These are phyloP conservation scores for Epichloe gansuensis DNA, from an alignment of 2,329 filamentous ascomycete genomes.

Conservation along the genomic window DNA sequence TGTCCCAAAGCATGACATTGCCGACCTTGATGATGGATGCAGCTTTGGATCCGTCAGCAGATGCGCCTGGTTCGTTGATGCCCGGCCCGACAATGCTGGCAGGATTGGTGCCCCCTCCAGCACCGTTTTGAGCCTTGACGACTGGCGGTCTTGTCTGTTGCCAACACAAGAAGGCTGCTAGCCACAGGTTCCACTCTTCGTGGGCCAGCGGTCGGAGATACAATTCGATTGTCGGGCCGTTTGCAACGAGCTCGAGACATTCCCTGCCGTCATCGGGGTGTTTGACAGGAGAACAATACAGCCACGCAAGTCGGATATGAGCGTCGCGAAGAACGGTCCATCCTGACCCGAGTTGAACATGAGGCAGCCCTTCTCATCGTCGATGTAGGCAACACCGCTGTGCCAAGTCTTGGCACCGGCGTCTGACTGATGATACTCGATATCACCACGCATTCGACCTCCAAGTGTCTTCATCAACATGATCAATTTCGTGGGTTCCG, in stretches of 20 bases:
- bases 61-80: conserved; percentile 28
- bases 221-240: conserved; percentile 44
- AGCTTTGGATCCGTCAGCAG: conserved; percentile 20
- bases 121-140: conserved; percentile 38
- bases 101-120: conserved; percentile 16
- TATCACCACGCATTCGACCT: conserved; percentile 67
- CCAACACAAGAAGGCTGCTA: conserved; percentile 72
- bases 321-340: conserved; percentile 49
- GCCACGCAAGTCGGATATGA: conserved; percentile 64
- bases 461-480: conserved; percentile 66
- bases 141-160: conserved; percentile 56
- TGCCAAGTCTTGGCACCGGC: conserved; percentile 53
- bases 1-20: conserved; percentile 85
- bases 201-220: conserved; percentile 51
- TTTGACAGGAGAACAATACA: conserved; percentile 52
- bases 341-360: conserved; percentile 63
- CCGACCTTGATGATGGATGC: conserved; percentile 88
- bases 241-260: conserved; percentile 42
- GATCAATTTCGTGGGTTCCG: conserved; percentile 60
- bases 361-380: conserved; percentile 61
- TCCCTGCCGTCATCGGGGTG: conserved; percentile 29
- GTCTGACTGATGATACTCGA: conserved; percentile 55
- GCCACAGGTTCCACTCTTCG: conserved; percentile 65
- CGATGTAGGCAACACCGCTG: conserved; percentile 62
- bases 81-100: conserved; percentile 27